Base-by-base conservation (phyloP, 2,329 filamentous ascomycete genomes). In the Hypoxylon sp. region DNA sequence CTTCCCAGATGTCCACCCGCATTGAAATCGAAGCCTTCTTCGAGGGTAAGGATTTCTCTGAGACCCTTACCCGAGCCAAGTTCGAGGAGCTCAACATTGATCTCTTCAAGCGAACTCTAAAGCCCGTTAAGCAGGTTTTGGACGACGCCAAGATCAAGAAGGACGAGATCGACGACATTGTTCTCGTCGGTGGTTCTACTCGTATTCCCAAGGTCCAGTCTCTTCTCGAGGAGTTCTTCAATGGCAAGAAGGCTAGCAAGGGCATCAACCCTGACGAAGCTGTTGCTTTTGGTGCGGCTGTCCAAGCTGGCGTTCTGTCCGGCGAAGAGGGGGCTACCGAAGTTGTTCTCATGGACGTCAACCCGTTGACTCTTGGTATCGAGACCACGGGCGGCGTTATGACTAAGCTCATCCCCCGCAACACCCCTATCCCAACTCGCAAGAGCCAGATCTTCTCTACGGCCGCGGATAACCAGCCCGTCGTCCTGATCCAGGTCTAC, bases 1-100 rank as follows among this genome's bases (percentile, higher is more conserved):
- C 93, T 79, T 96, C 93, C 74, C 94, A 97, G 86, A 94, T 94
- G 91, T 94, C 92, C 73, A 93, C 93, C 74, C 92, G 93, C 76
- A 94, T 97, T 76, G 96, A 98, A 86, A 98, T 99, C 73, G 96
- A 99, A 84, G 91, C 93, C 75, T 97, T 99, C 92, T 92, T 93
- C 85, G 90, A 97, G 77, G 96, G 96, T 86, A 91, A 97, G 75
- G 96, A 98, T 83, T 97, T 98, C 88, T 98, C 94, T 53, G 95
- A 98, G 90, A 98, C 94, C 71, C 90, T 99, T 58, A 98, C 95
- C 82, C 93, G 95, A 77, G 96, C 96, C 88, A 98, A 98, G 89
- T 98, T 99, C 79, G 96, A 99, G 86, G 95, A 98, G 85, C 90
- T 98, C 78, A 98, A 98, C 92, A 94, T 94, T 77, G 95, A 98